Conservation (phyloP, 345 rosid species). For the Viola odorata region DNA sequence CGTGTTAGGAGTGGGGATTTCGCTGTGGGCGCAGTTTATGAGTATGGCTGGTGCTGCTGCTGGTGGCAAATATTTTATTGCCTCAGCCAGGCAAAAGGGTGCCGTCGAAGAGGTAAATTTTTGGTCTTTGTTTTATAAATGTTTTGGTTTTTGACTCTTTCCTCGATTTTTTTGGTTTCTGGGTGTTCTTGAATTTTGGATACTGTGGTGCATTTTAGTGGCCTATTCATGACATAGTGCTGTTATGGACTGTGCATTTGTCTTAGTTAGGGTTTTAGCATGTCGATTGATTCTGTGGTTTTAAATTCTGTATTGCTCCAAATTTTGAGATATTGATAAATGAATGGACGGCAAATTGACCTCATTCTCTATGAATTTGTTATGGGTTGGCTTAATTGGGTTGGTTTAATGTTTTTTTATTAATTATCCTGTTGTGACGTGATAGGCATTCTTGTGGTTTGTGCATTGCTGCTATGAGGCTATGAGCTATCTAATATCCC, state of each 20-base stretch:
- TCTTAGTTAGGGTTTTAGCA: background rate
- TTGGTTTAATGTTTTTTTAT: no score
- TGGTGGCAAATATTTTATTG: slow-evolving; percentile 48
- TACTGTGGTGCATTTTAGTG: background rate
- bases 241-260: background rate
- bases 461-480: background rate
- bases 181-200: slow-evolving; percentile 6
- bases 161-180: background rate
- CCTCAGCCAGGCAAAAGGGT: slow-evolving; percentile 66
- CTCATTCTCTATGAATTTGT: no score
- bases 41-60: slow-evolving; percentile 32
- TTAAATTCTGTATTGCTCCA: no score
- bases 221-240: background rate
- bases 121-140: background rate
- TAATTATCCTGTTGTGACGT: background rate
- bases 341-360: no score
- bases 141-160: background rate
- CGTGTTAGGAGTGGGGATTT: slow-evolving; percentile 52
- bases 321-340: no score
- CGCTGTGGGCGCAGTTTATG: slow-evolving; percentile 51
- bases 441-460: background rate
- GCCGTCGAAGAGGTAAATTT: slow-evolving; percentile 62
- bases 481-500: background rate
- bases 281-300: background rate
- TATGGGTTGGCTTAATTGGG: no score